phyloP scores from a whole-genome alignment of 2,329 filamentous ascomycete genomes.

The Aureobasidium uvarum region DNA sequence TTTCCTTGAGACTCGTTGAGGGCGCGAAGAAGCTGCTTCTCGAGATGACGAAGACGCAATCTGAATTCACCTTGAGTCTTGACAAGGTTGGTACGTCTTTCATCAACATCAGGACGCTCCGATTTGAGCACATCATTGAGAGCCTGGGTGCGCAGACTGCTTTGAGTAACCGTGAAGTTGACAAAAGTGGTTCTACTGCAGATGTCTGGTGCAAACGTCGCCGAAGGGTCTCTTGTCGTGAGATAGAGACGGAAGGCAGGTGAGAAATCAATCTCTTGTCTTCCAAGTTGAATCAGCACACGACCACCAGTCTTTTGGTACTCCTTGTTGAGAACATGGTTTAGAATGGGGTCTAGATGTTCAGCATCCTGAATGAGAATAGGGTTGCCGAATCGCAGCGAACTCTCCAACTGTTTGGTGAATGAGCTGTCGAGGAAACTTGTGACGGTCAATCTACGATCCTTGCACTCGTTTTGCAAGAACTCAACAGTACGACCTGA shows the following conservation, averaged over 20 bases:
- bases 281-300: constrained; percentile 96
- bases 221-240: constrained; percentile 93
- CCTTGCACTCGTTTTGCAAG: constrained; percentile 89
- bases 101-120: constrained; percentile 94
- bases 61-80: constrained; percentile 99
- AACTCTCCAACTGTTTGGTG: constrained; percentile 96
- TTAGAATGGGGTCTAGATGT: constrained; percentile 93
- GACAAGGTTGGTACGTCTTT: constrained; percentile 93
- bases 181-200: constrained; percentile 98
- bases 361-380: constrained; percentile 99
- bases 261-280: constrained; percentile 99
- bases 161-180: constrained; percentile 99
- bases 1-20: constrained; percentile 97
- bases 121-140: constrained; percentile 97
- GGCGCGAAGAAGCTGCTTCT: constrained; percentile 89
- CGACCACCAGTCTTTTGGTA: constrained; percentile 98
- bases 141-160: constrained; percentile 96
- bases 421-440: constrained; percentile 98
- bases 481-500: constrained; percentile 95
- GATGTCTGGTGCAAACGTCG: constrained; percentile 91
- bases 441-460: constrained; percentile 89
- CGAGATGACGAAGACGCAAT: constrained; percentile 91
- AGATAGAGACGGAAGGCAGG: constrained; percentile 93
- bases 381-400: constrained; percentile 94
- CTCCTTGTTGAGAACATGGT: constrained; percentile 98